Conservation (phyloP, 768 basidiomycete genomes). For the Tricholoma terreum region DNA sequence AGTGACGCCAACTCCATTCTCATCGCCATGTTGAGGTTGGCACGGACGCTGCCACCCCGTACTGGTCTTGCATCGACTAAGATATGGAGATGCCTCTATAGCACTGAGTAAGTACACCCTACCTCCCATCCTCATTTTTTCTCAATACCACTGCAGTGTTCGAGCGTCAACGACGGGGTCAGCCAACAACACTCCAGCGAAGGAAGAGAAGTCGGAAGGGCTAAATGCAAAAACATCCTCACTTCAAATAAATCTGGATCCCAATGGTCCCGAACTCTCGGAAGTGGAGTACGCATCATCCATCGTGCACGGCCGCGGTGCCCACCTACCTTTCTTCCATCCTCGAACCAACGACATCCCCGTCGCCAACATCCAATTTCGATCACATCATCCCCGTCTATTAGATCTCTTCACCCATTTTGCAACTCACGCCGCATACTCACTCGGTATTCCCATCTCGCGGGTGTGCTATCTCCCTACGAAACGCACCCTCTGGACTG, state of each 20-base stretch:
- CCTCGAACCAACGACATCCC: conserved; percentile 67
- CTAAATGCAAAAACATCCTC: conserved; percentile 16
- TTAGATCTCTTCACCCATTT: conserved; percentile 85
- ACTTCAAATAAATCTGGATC: conserved; percentile 10
- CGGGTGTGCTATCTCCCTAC: conserved; percentile 65
- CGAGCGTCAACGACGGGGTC: neutral
- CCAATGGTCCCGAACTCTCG: conserved; percentile 17
- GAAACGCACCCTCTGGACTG: conserved; percentile 80
- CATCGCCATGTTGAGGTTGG: neutral
- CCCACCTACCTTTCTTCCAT: conserved; percentile 54
- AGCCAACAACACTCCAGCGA: neutral
- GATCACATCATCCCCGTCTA: conserved; percentile 63
- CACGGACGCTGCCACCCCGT: neutral
- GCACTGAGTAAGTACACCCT: neutral
- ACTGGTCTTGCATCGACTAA: neutral
- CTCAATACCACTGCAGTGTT: neutral
- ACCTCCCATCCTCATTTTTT: too few relatives aligned
- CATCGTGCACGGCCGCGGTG: conserved; percentile 58
- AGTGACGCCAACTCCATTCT: too few relatives aligned
- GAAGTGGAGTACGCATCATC: conserved; percentile 52
- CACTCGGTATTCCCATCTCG: conserved; percentile 78
- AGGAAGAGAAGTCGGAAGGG: neutral
- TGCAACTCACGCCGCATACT: conserved; percentile 77
- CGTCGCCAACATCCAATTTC: conserved; percentile 79
- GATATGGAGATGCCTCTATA: neutral